Conservation (phyloP, 1,284 basidiomycete species). For the Moesziomyces sp. region DNA sequence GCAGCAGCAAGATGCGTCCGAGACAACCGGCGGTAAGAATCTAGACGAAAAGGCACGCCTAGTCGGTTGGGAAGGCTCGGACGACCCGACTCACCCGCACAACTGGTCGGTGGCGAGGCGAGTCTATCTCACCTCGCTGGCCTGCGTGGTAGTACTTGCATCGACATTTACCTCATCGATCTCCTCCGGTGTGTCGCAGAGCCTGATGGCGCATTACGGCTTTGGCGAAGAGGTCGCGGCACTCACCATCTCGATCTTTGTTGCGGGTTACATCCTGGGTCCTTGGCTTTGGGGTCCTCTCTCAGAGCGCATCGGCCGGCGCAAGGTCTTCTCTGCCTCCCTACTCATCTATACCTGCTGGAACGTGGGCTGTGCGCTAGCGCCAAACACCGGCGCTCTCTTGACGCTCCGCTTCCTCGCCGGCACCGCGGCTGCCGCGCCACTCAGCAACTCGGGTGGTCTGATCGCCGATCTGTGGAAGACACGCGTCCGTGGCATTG, state of each 20-base stretch:
- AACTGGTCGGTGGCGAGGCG: conserved; percentile 74
- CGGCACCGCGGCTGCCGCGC: conserved; percentile 73
- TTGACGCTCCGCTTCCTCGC: conserved; percentile 77
- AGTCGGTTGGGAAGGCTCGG: conserved; percentile 56
- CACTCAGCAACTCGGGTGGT: conserved; percentile 71
- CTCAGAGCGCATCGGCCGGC: conserved; percentile 72
- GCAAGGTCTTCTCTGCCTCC: conserved; percentile 76
- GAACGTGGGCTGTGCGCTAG: conserved; percentile 76
- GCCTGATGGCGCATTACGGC: conserved; percentile 72
- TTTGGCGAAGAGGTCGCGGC: conserved; percentile 75
- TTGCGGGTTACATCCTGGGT: conserved; percentile 72
- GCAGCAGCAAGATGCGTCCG: too few relatives aligned
- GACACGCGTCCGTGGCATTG: conserved; percentile 75
- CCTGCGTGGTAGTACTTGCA: conserved; percentile 76
- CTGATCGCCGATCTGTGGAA: conserved; percentile 76
- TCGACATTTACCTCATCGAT: conserved; percentile 76
- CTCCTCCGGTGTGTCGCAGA: conserved; percentile 76
- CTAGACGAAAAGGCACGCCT: not conserved
- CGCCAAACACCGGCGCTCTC: conserved; percentile 74
- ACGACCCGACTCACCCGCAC: conserved; percentile 73
- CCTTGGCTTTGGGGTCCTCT: conserved; percentile 74
- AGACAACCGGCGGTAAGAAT: too few relatives aligned
- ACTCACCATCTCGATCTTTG: conserved; percentile 77
- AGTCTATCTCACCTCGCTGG: conserved; percentile 75
- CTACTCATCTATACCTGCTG: conserved; percentile 74